These are phyloP conservation scores for Tuber melanosporum DNA, from an alignment of 495 filamentous ascomycete species.

Conservation along the genomic window DNA sequence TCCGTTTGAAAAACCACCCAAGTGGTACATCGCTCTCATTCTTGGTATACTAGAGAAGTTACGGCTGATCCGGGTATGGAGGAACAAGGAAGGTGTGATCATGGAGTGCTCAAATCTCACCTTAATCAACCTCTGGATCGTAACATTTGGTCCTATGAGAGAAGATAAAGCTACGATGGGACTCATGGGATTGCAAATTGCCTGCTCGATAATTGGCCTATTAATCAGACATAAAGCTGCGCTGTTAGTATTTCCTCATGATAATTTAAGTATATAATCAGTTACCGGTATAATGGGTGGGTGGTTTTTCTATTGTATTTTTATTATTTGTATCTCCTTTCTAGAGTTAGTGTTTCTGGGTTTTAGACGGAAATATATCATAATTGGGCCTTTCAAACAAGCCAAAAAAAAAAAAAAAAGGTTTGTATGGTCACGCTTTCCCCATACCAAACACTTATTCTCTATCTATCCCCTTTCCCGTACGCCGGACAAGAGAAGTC, in stretches of 20 bases:
- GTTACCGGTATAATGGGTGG: slow-evolving; percentile 9
- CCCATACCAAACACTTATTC: not conserved
- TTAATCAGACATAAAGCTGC: slow-evolving; percentile 80
- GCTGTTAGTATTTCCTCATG: slow-evolving; percentile 72
- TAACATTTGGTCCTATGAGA: slow-evolving; percentile 87
- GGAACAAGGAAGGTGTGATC: slow-evolving; percentile 60
- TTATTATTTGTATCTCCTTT: not conserved
- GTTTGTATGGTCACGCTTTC: not conserved
- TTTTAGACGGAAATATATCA: not conserved
- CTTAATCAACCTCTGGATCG: slow-evolving; percentile 88
- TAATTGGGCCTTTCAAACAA: not conserved
- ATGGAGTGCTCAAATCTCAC: slow-evolving; percentile 84
- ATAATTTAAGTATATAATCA: slow-evolving; percentile 54
- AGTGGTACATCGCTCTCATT: slow-evolving; percentile 51
- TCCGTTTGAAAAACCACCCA: slow-evolving; percentile 67
- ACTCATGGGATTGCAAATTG: slow-evolving; percentile 65
- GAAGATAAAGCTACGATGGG: slow-evolving; percentile 76
- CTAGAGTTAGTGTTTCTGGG: not conserved
- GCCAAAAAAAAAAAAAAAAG: not conserved
- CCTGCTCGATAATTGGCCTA: slow-evolving; percentile 70
- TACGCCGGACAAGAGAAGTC: not conserved
- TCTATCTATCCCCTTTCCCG: not conserved
- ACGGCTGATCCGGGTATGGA: slow-evolving; percentile 53
- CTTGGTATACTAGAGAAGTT: slow-evolving; percentile 61
- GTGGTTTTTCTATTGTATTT: not conserved